Conservation (phyloP, 164 flowering plant species). For the Paratinospora sagittata region DNA sequence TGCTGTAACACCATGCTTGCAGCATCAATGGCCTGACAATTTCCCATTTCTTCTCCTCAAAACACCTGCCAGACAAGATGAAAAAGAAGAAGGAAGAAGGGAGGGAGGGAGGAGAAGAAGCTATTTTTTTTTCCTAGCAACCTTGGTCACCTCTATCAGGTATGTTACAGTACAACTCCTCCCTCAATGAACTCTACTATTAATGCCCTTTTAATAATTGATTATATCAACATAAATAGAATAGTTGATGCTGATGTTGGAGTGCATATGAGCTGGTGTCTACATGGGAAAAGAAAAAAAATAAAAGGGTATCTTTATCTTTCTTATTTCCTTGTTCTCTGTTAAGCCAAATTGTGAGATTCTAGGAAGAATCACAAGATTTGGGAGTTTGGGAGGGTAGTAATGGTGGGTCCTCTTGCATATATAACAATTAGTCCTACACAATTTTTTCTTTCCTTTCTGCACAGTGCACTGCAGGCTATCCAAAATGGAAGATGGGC, state of each 20-base stretch:
- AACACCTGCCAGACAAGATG: not conserved
- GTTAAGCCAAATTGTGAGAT: slow-evolving; percentile 17
- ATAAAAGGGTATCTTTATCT: not conserved
- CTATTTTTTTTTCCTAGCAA: not conserved
- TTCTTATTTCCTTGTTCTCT: slow-evolving; percentile 1
- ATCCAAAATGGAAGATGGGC: slow-evolving; percentile 1
- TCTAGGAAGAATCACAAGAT: slow-evolving; percentile 4
- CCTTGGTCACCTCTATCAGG: not conserved
- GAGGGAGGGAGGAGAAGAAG: not conserved
- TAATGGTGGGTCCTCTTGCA: not conserved
- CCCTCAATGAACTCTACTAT: slow-evolving; percentile 8
- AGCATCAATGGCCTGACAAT: slow-evolving; percentile 86
- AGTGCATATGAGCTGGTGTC: slow-evolving; percentile 3
- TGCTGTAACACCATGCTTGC: slow-evolving; percentile 67
- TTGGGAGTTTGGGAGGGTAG: not conserved
- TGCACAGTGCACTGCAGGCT: not conserved
- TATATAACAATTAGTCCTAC: not conserved
- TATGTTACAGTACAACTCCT: not conserved
- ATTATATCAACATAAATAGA: slow-evolving; percentile 4
- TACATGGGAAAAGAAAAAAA: too few species aligned
- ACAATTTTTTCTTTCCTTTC: not conserved
- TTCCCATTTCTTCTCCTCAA: slow-evolving; percentile 51
- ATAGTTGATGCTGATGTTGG: slow-evolving; percentile 2
- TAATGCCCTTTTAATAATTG: not conserved
- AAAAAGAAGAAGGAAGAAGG: not conserved